A percentile compares a stretch with the other conserved stretches of the same genome.
Conservation (phyloP, 805 yeast species). For the Starmera caribaea region DNA sequence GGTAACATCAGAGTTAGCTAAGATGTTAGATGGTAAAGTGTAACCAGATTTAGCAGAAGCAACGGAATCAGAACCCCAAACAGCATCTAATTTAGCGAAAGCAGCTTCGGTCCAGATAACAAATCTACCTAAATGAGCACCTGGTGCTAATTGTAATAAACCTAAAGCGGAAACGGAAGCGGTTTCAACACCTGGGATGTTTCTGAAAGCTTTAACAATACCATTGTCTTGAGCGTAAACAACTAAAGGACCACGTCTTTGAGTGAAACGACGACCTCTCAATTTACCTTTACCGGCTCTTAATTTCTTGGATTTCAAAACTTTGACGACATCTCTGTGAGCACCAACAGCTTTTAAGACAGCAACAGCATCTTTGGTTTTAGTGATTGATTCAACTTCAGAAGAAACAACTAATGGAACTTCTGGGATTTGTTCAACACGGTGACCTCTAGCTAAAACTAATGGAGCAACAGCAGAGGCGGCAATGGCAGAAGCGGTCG, state of each 20-base stretch:
- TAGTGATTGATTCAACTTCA: constrained; percentile 85
- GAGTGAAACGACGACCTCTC: constrained; percentile 99
- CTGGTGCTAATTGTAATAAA: constrained; percentile 98
- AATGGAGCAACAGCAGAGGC: constrained; percentile 98
- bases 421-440: constrained; percentile 96
- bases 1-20: constrained; percentile 92
- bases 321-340: constrained; percentile 96
- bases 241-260: constrained; percentile 99
- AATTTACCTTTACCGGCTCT: constrained; percentile 99
- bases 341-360: constrained; percentile 98
- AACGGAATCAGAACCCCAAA: constrained; percentile 91
- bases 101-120: constrained; percentile 99
- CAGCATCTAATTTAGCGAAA: constrained; percentile 89
- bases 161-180: constrained; percentile 86
- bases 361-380: constrained; percentile 99
- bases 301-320: constrained; percentile 94
- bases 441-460: constrained; percentile 99
- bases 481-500: constrained; percentile 99
- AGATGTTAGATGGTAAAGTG: constrained; percentile 89
- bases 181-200: constrained; percentile 99
- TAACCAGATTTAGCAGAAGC: constrained; percentile 79
- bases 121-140: constrained; percentile 99
- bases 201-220: constrained; percentile 96
- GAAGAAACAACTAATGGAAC: constrained; percentile 94
- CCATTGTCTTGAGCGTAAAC: constrained; percentile 98